Conservation (phyloP, 768 basidiomycete genomes). For the Podaxis sp. region DNA sequence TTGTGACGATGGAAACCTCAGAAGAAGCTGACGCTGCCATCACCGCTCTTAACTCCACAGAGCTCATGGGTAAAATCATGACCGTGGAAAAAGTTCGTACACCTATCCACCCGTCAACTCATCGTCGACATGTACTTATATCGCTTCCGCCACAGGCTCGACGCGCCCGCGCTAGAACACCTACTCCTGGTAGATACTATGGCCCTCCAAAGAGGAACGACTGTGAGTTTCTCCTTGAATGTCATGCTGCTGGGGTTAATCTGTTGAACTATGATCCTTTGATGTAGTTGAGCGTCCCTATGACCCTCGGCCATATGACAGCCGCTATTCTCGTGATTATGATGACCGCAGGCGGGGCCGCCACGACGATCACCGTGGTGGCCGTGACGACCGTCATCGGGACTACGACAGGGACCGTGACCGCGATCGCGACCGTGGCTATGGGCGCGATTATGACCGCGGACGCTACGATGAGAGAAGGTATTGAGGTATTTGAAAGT, state of each 20-base stretch:
- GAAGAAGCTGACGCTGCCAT: slow-evolving; percentile 95
- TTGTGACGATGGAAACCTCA: slow-evolving; percentile 66
- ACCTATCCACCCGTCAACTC: neutral
- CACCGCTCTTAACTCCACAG: slow-evolving; percentile 77
- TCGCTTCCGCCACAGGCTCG: slow-evolving; percentile 56
- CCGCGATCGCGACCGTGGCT: slow-evolving; percentile 28
- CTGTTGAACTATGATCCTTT: slow-evolving; percentile 5
- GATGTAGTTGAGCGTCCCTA: slow-evolving; percentile 77
- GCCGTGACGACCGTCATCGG: slow-evolving; percentile 49
- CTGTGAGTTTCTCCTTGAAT: slow-evolving; percentile 34
- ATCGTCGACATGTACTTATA: neutral
- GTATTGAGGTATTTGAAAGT: slow-evolving; percentile 20
- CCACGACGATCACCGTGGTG: slow-evolving; percentile 45
- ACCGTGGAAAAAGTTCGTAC: slow-evolving; percentile 80
- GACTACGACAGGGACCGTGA: slow-evolving; percentile 40
- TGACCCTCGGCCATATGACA: slow-evolving; percentile 90
- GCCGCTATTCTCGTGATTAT: slow-evolving; percentile 71
- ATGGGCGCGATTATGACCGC: slow-evolving; percentile 22
- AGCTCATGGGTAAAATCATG: slow-evolving; percentile 83
- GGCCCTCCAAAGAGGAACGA: slow-evolving; percentile 85
- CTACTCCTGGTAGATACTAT: slow-evolving; percentile 94
- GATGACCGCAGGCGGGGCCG: slow-evolving; percentile 53
- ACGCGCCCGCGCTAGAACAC: slow-evolving; percentile 84
- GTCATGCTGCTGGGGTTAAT: neutral
- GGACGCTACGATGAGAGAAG: slow-evolving; percentile 37